Conservation (phyloP, 345 rosid genomes). For the Salix caprea region DNA sequence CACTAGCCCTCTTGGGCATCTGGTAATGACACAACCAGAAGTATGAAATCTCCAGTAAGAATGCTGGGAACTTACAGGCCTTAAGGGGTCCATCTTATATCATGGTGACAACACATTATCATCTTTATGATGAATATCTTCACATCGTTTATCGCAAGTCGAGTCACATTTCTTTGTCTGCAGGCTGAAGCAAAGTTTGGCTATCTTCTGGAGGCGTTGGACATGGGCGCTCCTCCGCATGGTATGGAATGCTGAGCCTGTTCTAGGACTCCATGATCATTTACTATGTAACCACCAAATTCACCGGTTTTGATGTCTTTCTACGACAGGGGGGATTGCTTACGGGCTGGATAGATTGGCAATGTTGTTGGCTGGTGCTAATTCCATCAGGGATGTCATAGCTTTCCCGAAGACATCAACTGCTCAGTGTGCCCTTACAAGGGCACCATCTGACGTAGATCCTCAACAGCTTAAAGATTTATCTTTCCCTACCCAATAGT, state of each 20-base stretch:
- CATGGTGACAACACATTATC: not conserved
- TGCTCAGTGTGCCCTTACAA: slow-evolving; percentile 90
- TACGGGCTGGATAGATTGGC: slow-evolving; percentile 89
- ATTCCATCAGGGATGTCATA: slow-evolving; percentile 85
- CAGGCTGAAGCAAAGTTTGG: slow-evolving; percentile 97
- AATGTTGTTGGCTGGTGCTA: slow-evolving; percentile 74
- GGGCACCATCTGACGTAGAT: slow-evolving; percentile 91
- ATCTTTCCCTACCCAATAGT: slow-evolving; percentile 37
- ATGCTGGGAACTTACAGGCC: not conserved
- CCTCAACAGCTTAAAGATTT: slow-evolving; percentile 74
- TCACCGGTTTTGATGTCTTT: not conserved
- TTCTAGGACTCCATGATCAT: not conserved
- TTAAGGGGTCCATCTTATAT: not conserved
- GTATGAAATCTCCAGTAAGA: not conserved
- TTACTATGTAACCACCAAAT: not conserved
- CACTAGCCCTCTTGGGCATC: not conserved
- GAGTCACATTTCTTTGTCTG: slow-evolving; percentile 2
- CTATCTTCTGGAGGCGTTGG: slow-evolving; percentile 91
- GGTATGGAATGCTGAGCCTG: slow-evolving; percentile 41
- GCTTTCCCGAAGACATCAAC: slow-evolving; percentile 96
- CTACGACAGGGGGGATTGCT: slow-evolving; percentile 78
- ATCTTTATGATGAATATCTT: not conserved
- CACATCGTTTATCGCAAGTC: not conserved
- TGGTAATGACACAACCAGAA: not conserved
- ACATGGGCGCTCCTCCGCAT: slow-evolving; percentile 99